phyloP scores from a whole-genome alignment of 2,329 filamentous ascomycete genomes.

The Phoma herbarum region DNA sequence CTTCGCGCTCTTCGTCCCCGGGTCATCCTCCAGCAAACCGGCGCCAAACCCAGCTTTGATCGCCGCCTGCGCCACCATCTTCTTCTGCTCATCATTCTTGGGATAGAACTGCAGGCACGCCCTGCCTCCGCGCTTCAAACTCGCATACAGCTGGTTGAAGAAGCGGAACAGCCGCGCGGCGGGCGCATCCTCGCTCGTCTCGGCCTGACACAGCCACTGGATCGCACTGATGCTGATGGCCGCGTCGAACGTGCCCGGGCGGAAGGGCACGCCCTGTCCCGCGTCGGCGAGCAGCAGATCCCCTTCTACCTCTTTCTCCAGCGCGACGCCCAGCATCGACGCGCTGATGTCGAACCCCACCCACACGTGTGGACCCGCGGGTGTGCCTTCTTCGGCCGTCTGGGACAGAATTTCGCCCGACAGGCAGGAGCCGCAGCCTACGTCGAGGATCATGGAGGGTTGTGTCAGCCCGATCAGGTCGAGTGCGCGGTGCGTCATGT shows the following conservation, averaged over 20 bases:
- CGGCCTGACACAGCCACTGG: constrained; percentile 99
- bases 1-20: constrained; percentile 95
- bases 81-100: constrained; percentile 89
- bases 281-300: constrained; percentile 95
- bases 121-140: constrained; percentile 80
- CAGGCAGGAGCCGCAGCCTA: constrained; percentile 95
- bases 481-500: constrained; percentile 93
- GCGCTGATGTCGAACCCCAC: constrained; percentile 96
- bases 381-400: constrained; percentile 67
- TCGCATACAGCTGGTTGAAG: constrained; percentile 91
- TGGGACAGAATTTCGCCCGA: constrained; percentile 91
- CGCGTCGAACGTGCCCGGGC: constrained; percentile 90
- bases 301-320: constrained; percentile 90
- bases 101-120: constrained; percentile 99
- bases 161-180: constrained; percentile 82
- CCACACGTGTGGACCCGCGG: constrained; percentile 88
- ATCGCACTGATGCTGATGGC: constrained; percentile 94
- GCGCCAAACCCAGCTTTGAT: constrained; percentile 95
- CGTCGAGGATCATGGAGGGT: constrained; percentile 89
- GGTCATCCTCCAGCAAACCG: constrained; percentile 92
- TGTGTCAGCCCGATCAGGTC: constrained; percentile 82
- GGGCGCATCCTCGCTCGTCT: constrained; percentile 83
- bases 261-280: constrained; percentile 93
- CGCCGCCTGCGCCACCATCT: constrained; percentile 90
- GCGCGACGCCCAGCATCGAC: constrained; percentile 94